Evolutionary conservation across 208 protist genomes (phyloP).

Genomic region (Naegleria lovaniensis): DNA sequence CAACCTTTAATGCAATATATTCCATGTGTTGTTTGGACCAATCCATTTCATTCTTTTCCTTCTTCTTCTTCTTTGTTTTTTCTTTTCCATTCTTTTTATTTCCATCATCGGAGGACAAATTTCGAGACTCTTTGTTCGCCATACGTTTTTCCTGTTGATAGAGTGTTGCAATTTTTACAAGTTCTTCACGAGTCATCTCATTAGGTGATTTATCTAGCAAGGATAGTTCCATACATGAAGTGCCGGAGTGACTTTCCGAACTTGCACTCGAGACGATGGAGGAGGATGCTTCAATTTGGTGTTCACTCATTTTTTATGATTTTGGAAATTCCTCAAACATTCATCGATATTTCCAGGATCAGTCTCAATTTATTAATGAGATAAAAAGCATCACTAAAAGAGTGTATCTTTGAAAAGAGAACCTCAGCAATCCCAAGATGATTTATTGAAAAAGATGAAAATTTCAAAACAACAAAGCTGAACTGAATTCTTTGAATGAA

Average conservation of each 20-base stretch:
- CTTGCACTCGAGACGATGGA: no score
- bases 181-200: background rate
- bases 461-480: background rate
- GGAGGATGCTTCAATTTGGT: no score
- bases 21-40: conserved; percentile 31
- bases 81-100: background rate
- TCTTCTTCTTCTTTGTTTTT: conserved; percentile 40
- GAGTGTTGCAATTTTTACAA: background rate
- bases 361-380: background rate
- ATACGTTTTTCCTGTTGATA: background rate
- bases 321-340: no score
- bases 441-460: background rate
- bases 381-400: background rate
- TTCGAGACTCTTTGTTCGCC: no score
- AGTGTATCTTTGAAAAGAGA: background rate
- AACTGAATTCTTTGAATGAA: background rate
- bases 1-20: conserved; percentile 57
- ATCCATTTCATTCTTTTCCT: conserved; percentile 34
- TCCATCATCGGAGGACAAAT: background rate
- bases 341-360: background rate
- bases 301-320: no score
- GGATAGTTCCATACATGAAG: no score
- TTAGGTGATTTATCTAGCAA: background rate
- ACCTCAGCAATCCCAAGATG: no score
- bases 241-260: no score